Evolutionary conservation across 2,329 filamentous ascomycete genomes (phyloP).

Genomic region (Emergomyces africanus): DNA sequence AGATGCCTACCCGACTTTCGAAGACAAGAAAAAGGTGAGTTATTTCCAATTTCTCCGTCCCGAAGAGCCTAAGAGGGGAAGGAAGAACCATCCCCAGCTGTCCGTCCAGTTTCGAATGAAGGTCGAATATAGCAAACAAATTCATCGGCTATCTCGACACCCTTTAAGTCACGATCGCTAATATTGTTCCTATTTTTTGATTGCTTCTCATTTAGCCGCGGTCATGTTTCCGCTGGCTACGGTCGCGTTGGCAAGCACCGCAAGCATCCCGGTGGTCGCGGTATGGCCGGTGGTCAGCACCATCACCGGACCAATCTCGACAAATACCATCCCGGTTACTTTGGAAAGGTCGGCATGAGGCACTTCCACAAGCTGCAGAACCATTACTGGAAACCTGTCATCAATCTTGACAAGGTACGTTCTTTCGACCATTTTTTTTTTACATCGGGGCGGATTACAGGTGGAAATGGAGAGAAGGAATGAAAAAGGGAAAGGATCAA

Average conservation of each 20-base stretch:
- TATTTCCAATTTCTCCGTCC: conserved; percentile 5
- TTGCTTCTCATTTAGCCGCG: conserved; percentile 51
- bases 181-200: neutral
- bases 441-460: neutral
- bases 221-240: conserved; percentile 96
- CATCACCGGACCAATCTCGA: conserved; percentile 90
- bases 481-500: neutral
- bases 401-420: conserved; percentile 96
- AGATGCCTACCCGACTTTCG: conserved; percentile 40
- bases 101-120: neutral
- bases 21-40: conserved; percentile 39
- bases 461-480: neutral
- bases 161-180: neutral
- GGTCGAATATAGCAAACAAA: neutral
- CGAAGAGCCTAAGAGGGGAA: neutral
- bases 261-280: conserved; percentile 70
- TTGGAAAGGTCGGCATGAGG: conserved; percentile 91
- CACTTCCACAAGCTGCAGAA: conserved; percentile 95
- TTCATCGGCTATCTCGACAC: neutral
- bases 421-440: conserved; percentile 2
- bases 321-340: conserved; percentile 98
- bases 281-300: conserved; percentile 98
- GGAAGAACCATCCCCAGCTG: neutral
- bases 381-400: conserved; percentile 95
- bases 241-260: conserved; percentile 98